phyloP scores from a whole-genome alignment of 192 early-diverging fungal genomes.

The Haplosporangium gracile region DNA sequence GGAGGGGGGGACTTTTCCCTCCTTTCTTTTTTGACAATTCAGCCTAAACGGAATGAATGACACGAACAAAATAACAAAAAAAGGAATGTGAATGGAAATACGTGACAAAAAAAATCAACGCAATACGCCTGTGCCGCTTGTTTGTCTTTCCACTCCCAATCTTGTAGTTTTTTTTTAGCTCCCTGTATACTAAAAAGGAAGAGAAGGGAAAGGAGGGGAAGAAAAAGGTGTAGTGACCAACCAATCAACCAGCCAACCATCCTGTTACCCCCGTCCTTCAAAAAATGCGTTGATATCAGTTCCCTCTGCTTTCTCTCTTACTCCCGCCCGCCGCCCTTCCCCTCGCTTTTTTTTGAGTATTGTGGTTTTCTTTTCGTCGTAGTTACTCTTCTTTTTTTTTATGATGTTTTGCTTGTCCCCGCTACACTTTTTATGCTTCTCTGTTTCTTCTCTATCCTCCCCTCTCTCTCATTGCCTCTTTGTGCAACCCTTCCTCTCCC shows the following conservation, averaged over 20 bases:
- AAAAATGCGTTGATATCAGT: not conserved
- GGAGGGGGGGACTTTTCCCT: no score
- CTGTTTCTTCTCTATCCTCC: not conserved
- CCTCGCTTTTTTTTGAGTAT: slow-evolving; percentile 25
- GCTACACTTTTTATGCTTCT: not conserved
- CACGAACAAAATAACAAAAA: not conserved
- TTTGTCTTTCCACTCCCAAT: not conserved
- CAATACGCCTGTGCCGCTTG: not conserved
- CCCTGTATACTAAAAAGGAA: no score
- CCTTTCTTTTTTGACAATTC: not conserved
- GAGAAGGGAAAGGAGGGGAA: no score
- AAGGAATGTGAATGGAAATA: not conserved
- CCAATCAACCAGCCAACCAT: no score
- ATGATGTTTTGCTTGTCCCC: not conserved
- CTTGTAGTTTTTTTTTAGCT: not conserved
- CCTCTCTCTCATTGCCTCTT: not conserved
- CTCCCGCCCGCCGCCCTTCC: slow-evolving; percentile 6
- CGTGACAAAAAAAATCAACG: not conserved
- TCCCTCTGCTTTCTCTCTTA: not conserved
- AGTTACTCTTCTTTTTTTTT: not conserved
- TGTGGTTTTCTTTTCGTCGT: not conserved
- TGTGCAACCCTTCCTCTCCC: not conserved
- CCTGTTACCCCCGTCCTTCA: no score
- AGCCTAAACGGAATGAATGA: not conserved
- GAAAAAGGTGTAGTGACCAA: no score